Conservation (phyloP, 352 stramenopile genomes). For the Globisporangium canariense region DNA sequence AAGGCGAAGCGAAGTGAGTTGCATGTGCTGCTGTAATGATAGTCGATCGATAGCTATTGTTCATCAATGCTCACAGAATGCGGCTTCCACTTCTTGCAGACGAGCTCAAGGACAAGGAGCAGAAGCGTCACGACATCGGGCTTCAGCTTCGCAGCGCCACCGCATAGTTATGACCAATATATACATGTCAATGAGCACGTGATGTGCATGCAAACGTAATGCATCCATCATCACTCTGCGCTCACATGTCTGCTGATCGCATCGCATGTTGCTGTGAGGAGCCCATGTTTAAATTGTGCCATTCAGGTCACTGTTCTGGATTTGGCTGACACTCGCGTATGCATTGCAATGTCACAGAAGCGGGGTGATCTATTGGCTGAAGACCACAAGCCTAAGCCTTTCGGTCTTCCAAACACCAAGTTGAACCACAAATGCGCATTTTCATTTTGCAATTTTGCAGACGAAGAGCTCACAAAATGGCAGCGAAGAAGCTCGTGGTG, state of each 20-base stretch:
- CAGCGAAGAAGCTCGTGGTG: constrained; percentile 66
- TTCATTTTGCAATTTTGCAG: constrained; percentile 4
- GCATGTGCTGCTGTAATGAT: not conserved
- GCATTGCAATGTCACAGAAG: not conserved
- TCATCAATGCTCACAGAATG: not conserved
- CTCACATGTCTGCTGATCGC: not conserved
- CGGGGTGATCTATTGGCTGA: not conserved
- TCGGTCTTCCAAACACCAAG: not conserved
- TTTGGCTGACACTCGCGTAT: not conserved
- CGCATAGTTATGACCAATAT: not conserved
- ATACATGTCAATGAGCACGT: not conserved
- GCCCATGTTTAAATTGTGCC: too few species aligned
- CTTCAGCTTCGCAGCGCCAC: constrained; percentile 35
- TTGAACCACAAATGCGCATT: constrained; percentile 1
- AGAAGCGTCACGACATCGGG: constrained; percentile 49
- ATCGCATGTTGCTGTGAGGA: too few species aligned
- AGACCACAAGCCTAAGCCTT: not conserved
- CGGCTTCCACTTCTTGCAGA: constrained; percentile 22
- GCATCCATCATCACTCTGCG: not conserved
- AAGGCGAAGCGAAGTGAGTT: constrained; percentile 61
- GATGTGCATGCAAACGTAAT: not conserved
- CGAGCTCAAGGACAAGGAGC: constrained; percentile 65
- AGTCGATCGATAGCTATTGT: too few species aligned
- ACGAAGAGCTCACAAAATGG: constrained; percentile 11
- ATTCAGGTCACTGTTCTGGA: not conserved